Evolutionary conservation across 345 rosid genomes (phyloP), one percentile per base, ranked within the genome.

Genomic region (Trapa incisa): DNA sequence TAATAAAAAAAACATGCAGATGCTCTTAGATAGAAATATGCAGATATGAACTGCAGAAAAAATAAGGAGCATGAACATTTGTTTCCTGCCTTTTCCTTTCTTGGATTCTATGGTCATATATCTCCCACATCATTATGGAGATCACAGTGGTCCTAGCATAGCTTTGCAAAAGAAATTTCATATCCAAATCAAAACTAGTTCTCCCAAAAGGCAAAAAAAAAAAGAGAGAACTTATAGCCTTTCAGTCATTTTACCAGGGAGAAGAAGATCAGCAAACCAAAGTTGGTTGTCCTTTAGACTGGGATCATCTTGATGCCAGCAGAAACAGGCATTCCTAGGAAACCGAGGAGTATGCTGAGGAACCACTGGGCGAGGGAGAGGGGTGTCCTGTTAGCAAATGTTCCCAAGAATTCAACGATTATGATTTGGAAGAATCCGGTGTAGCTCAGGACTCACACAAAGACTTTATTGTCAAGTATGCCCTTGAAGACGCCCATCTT

Each of bases 271-370:
- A 10, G 63, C 38, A 29, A 33, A 10, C 14, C 32, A 35, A 16
- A 58, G 38, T 33, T 12, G 0, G 32, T 58, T 58, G 38, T 5
- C 60, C 60, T 72, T 83, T 77, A 89, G 52, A 88, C 90, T 0
- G 87, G 88, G 67, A 93, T 73, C 76, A 47, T 77, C 83, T 93
- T 93, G 48, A 93, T 35, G 33, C 65, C 76, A 64, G 97, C 98
- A 61, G 97, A 85, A 37, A 90, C 79, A 0, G 96, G 98, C 96
- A 93, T 93, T 71, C 97, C 94, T 39, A 88, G 48, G 75, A 93
- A 88, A 65, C 97, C 91, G 6, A 85, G 64, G 72, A 80, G 2
- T 65, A 85, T 65, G 75, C 90, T 78, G 58, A 76, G 54, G 67
- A 80, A 71, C 96, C 90, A 86, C 64, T 86, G 92, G 0, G 60